Evolutionary conservation across 1,139 yeast genomes (phyloP).

Genomic region (Debaryomyces sp.): DNA sequence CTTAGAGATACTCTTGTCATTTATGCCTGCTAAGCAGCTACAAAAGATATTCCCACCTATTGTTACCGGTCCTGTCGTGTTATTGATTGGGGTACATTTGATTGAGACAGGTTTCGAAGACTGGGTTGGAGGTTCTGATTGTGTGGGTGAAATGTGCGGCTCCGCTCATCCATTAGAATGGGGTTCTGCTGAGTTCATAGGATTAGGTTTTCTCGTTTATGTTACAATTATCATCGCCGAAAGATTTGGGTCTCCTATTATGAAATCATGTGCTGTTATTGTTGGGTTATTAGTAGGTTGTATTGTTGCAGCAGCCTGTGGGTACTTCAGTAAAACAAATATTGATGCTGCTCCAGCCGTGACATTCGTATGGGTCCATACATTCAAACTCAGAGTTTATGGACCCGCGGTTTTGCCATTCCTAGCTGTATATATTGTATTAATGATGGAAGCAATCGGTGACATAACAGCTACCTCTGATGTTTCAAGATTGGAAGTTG

Average conservation of each 20-base stretch:
- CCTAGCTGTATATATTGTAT: slow-evolving; percentile 75
- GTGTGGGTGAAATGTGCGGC: slow-evolving; percentile 46
- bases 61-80: slow-evolving; percentile 90
- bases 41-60: slow-evolving; percentile 82
- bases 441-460: slow-evolving; percentile 92
- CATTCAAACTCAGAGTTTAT: slow-evolving; percentile 72
- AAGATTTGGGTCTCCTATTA: slow-evolving; percentile 90
- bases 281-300: slow-evolving; percentile 84
- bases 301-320: slow-evolving; percentile 88
- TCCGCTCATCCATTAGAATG: slow-evolving; percentile 54
- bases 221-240: slow-evolving; percentile 73
- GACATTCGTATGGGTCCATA: slow-evolving; percentile 85
- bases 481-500: slow-evolving; percentile 81
- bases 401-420: slow-evolving; percentile 86
- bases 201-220: slow-evolving; percentile 83
- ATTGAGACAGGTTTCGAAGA: slow-evolving; percentile 73
- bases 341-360: slow-evolving; percentile 79
- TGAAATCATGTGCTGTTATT: slow-evolving; percentile 91
- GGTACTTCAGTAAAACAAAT: slow-evolving; percentile 61
- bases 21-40: slow-evolving; percentile 70
- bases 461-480: slow-evolving; percentile 92
- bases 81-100: slow-evolving; percentile 74
- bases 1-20: slow-evolving; percentile 69
- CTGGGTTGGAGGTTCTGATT: slow-evolving; percentile 89
- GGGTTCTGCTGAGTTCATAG: slow-evolving; percentile 87